Evolutionary conservation across 1,284 basidiomycete genomes (phyloP).

Genomic region (Ceratobasidium sp.): DNA sequence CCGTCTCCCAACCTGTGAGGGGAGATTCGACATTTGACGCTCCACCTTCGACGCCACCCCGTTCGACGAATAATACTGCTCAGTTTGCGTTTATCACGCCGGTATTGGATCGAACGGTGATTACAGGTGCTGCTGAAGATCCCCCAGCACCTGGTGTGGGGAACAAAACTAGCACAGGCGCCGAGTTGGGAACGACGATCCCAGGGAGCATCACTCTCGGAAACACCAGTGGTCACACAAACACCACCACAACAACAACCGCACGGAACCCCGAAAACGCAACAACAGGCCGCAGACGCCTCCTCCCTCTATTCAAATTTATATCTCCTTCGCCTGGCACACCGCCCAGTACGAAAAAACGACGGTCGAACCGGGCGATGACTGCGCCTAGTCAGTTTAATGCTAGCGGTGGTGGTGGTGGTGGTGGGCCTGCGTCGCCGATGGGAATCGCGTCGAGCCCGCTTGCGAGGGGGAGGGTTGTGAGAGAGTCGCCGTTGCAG

Average conservation of each 20-base stretch:
- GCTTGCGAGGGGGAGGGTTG: slow-evolving; percentile 29
- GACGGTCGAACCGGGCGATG: slow-evolving; percentile 22
- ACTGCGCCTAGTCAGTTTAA: slow-evolving; percentile 34
- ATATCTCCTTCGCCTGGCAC: slow-evolving; percentile 36
- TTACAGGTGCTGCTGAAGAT: background rate
- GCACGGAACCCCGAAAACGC: slow-evolving; percentile 3
- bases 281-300: slow-evolving; percentile 11
- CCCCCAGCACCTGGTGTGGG: background rate
- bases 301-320: slow-evolving; percentile 38
- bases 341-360: slow-evolving; percentile 37
- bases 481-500: slow-evolving; percentile 38
- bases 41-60: slow-evolving; percentile 28
- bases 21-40: background rate
- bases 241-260: background rate
- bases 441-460: slow-evolving; percentile 27
- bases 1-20: background rate
- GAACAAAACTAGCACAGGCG: slow-evolving; percentile 2
- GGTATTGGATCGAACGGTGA: slow-evolving; percentile 1
- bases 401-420: background rate
- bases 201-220: background rate
- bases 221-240: background rate
- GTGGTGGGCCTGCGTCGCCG: slow-evolving; percentile 9
- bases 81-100: slow-evolving; percentile 45
- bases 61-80: slow-evolving; percentile 36
- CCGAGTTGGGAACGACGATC: slow-evolving; percentile 10